Base-by-base conservation (phyloP, 768 basidiomycete genomes). In the Panellus pusillus region DNA sequence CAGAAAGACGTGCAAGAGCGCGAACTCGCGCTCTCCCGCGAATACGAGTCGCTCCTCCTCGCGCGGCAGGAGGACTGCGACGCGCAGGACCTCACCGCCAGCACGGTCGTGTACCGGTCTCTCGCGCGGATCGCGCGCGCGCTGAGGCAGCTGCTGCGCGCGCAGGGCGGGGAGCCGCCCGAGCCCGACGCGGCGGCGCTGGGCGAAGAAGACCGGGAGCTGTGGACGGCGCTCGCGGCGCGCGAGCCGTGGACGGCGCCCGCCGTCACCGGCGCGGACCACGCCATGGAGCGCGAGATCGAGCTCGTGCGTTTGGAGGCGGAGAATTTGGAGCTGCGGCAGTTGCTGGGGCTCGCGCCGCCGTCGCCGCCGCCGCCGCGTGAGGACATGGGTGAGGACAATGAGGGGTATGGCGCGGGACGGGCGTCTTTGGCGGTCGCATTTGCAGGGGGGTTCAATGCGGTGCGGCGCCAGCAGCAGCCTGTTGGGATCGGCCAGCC, bases 1-100 rank as follows among this genome's bases (percentile, higher is more conserved):
- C 63, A 98, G 94, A 85, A 91, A 74, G 89, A 94, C 54, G 87
- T 95, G 0, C 95, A 98, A 70, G 88, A 92, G 69, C 89, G 89
- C 63, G 94, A 98, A 67, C 80, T 98, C 9, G 81, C 91, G 0
- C 72, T 97, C 37, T 87, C 94, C 50, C 86, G 91, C 2, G 93
- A 97, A 61, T 97, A 95, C 69, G 95, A 98, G 67, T 80, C 85
- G 18, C 82, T 89, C 58, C 76, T 99, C n/a, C 74, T 92, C 39
- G 79, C 79, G 43, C 79, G 81, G 44, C 90, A 93, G 63, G 87
- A 89, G 28, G 83, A 84, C 60, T 79, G 80, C 43, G 77, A 87
- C 4, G 70, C 75, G 4, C 72, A 76, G 42, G 78, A 83, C 20
- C 79, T 93, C 0, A 74, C 75, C 6, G 72, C 79, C n/a, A 82